Base-by-base conservation (phyloP, 805 yeast genomes). In the Naumovozyma castellii region DNA sequence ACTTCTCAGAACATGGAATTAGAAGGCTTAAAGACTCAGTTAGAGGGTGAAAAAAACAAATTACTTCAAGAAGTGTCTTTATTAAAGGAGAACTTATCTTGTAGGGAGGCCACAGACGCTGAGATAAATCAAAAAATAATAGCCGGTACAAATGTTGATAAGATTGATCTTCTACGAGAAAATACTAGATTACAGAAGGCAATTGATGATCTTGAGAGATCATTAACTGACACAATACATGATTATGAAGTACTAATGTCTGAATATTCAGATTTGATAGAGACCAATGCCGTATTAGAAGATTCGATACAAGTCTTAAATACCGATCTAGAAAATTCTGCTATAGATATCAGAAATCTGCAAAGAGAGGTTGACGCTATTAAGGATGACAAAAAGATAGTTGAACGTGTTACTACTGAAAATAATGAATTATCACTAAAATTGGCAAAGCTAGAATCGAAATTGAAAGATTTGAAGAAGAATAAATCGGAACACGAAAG, bases 41-140 rank as follows among this genome's bases (percentile, higher is more conserved):
- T 55, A 10, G 48, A 62, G 0, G 64, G 73, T 0, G 83, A 78
- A 33, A 66, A 69, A 34, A 76, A 68, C 27, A 62, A 61, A 28
- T 45, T 70, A 3, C 56, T 54, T 4, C 65, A 50, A 0, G 71
- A 70, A 25, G 50, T 61, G 18, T 54, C 53, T 15, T 43, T 57
- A 5, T 44, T 65, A 10, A 56, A 59, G 39, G 69, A 67, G 43
- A 62, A 57, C 22, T 22, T 22, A 10, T 6, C 27, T 10, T 22
- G 27, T 22, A 22, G 27, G 10, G 9, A 22, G 10, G 27, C 22
- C 59, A 5, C 39, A 43, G 15, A 36, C 46, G 2, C 38, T 47
- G 3, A 45, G 47, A 18, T 43, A 41, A 5, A 38, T 49, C 10
- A 51, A 50, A 22, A 35, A 25, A n/a, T 28, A 29, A 8, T 12